A percentile compares a stretch with the other conserved stretches of the same genome.
phyloP scores from a whole-genome alignment of 768 basidiomycete species.

The Mycena venus region DNA sequence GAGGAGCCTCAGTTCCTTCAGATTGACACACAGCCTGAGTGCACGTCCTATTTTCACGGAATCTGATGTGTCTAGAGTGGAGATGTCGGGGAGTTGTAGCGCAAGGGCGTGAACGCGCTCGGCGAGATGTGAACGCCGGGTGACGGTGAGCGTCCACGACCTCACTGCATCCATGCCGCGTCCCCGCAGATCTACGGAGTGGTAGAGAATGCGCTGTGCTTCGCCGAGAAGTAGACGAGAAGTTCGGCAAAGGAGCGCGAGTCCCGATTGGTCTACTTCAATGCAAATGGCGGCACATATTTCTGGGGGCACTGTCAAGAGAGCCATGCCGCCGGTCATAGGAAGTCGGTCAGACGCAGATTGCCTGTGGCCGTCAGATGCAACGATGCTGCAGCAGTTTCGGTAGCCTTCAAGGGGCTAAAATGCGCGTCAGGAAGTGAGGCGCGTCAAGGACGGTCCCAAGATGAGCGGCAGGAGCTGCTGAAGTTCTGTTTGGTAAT shows the following conservation, averaged over 20 bases:
- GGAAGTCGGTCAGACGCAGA: too few species aligned
- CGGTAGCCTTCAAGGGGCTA: too few species aligned
- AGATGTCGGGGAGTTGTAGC: neutral
- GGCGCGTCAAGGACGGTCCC: too few species aligned
- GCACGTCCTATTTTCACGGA: neutral
- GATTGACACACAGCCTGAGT: constrained; percentile 4
- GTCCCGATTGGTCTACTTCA: neutral
- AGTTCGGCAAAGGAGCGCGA: neutral
- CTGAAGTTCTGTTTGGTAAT: too few species aligned
- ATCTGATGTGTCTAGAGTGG: neutral
- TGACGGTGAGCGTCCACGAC: neutral
- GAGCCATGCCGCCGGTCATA: too few species aligned
- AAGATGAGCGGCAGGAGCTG: too few species aligned
- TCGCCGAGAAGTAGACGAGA: neutral
- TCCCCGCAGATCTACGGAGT: neutral
- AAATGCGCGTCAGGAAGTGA: too few species aligned
- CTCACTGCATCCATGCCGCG: neutral
- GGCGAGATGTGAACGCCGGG: neutral
- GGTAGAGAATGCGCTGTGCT: constrained; percentile 9
- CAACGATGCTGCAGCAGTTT: too few species aligned
- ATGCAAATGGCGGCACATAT: constrained; percentile 11
- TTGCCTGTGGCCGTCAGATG: too few species aligned
- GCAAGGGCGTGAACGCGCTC: neutral
- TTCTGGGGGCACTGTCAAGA: neutral
- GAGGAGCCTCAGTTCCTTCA: constrained; percentile 7